Conservation (phyloP, 306 rosid genomes). For the Fagus sylvatica region DNA sequence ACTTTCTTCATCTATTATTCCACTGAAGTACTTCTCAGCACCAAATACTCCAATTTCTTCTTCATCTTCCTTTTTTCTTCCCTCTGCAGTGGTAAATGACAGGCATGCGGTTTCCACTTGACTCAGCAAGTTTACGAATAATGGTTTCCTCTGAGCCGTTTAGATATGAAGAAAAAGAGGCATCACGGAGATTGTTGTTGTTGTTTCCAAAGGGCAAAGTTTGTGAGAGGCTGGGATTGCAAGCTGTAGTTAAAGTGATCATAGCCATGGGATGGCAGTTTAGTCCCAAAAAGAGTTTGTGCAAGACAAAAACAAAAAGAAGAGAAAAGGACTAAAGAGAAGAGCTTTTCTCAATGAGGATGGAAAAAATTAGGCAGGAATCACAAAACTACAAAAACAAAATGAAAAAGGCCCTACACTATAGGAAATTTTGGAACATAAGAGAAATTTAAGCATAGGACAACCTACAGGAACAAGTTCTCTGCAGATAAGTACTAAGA, state of each 20-base stretch:
- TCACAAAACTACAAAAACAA: conserved; percentile 38
- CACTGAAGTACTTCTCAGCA: conserved; percentile 95
- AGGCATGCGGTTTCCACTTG: conserved; percentile 30
- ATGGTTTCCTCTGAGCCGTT: conserved; percentile 33
- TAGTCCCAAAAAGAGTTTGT: conserved; percentile 1
- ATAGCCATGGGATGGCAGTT: conserved; percentile 26
- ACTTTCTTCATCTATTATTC: conserved; percentile 39
- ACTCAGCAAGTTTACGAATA: conserved; percentile 27
- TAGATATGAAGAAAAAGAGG: conserved; percentile 61
- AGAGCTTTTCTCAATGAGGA: conserved; percentile 22
- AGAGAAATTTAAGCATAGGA: conserved; percentile 4
- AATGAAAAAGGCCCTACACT: conserved; percentile 34
- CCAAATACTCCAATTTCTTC: conserved; percentile 84
- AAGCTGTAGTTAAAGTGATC: conserved; percentile 50
- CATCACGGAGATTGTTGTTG: conserved; percentile 31
- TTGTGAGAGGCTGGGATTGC: conserved; percentile 34
- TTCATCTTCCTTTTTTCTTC: conserved; percentile 54
- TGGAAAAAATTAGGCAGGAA: conserved; percentile 23
- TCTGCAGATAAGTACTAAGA: background rate
- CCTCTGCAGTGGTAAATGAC: conserved; percentile 31
- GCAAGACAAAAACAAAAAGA: conserved; percentile 18
- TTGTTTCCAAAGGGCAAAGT: conserved; percentile 32
- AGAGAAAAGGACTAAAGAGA: conserved; percentile 18
- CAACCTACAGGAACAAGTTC: background rate
- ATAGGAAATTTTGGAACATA: conserved; percentile 9